These are phyloP conservation scores for Linnemannia hyalina DNA, from an alignment of 192 early-diverging fungal species.

Conservation along the genomic window DNA sequence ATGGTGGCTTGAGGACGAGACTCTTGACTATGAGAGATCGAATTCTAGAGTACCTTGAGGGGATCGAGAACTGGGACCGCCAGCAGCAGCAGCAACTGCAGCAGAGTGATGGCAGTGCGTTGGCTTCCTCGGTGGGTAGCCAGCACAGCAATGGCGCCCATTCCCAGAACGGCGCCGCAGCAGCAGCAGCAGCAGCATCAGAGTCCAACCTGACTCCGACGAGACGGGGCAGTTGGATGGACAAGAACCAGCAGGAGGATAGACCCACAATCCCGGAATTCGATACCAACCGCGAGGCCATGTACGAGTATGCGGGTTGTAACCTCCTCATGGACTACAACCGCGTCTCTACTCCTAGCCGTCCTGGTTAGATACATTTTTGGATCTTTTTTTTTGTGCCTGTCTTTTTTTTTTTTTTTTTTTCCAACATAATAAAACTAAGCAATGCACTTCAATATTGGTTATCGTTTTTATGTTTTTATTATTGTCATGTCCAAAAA, in stretches of 20 bases:
- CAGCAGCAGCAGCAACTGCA: conserved; percentile 15
- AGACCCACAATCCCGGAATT: conserved; percentile 71
- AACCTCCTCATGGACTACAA: conserved; percentile 78
- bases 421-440: neutral
- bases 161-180: neutral
- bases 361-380: conserved; percentile 60
- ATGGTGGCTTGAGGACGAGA: conserved; percentile 79
- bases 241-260: neutral
- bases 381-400: neutral
- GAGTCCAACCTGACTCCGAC: neutral
- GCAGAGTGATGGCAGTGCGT: neutral
- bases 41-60: conserved; percentile 70
- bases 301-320: conserved; percentile 76
- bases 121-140: neutral
- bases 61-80: conserved; percentile 15
- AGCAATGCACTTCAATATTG: neutral
- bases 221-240: conserved; percentile 32
- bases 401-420: neutral
- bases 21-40: conserved; percentile 78
- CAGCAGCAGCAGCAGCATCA: neutral
- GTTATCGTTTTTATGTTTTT: neutral
- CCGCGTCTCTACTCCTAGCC: conserved; percentile 71
- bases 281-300: conserved; percentile 72
- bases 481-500: neutral
- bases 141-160: neutral